Percentiles rank a stretch among this genome's conserved stretches.
These are phyloP conservation scores for Umbelopsis sp. DNA, from an alignment of 192 early-diverging fungal species.

Conservation along the genomic window DNA sequence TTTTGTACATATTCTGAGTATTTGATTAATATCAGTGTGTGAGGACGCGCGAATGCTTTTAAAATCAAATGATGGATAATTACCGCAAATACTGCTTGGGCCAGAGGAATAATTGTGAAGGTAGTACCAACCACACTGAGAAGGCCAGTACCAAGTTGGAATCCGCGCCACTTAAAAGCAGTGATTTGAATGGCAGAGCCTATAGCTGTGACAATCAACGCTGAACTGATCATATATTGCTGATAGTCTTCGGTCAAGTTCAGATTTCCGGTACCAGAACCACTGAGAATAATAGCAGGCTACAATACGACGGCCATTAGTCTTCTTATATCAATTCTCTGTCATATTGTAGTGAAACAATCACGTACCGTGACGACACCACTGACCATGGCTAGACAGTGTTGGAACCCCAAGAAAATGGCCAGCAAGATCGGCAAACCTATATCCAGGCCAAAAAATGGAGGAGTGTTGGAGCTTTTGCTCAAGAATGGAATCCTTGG, in stretches of 20 bases:
- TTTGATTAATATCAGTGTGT: neutral
- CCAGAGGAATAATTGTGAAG: constrained; percentile 56
- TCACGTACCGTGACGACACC: constrained; percentile 18
- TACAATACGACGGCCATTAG: neutral
- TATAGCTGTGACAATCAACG: constrained; percentile 56
- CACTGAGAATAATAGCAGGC: constrained; percentile 11
- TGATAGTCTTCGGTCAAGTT: constrained; percentile 43
- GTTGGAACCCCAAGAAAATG: constrained; percentile 44
- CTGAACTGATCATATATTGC: constrained; percentile 52
- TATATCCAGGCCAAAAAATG: constrained; percentile 50
- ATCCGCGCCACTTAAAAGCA: constrained; percentile 44
- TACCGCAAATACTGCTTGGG: constrained; percentile 45
- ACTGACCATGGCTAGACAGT: constrained; percentile 24
- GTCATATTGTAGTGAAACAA: no score
- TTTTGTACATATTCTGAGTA: constrained; percentile 28
- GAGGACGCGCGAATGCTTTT: neutral
- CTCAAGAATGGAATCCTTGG: constrained; percentile 43
- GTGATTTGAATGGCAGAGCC: constrained; percentile 59
- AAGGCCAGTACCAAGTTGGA: constrained; percentile 51
- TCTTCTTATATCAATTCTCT: neutral
- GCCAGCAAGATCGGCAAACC: constrained; percentile 42
- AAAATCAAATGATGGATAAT: constrained; percentile 39
- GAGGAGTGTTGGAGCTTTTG: constrained; percentile 35
- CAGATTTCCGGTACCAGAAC: constrained; percentile 42
- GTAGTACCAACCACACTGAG: constrained; percentile 55